Percentiles rank a stretch among this genome's conserved stretches.
Conservation (phyloP, 768 basidiomycete genomes). For the Phanerochaete carnosa region DNA sequence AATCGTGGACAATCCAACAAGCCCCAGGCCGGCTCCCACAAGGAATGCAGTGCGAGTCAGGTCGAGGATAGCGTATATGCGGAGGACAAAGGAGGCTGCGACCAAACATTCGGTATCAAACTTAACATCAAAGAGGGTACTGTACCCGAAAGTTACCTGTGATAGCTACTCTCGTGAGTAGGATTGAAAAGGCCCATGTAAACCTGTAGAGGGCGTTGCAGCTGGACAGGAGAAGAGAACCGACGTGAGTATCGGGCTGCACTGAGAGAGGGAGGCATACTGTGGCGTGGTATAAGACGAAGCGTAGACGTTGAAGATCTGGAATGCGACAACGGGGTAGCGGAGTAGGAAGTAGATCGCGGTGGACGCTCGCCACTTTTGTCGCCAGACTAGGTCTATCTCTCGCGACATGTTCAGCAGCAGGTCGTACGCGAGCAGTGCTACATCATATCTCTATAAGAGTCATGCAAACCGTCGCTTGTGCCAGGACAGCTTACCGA, state of each 20-base stretch:
- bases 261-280: neutral
- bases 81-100: conserved; percentile 9
- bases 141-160: neutral
- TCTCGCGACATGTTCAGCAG: conserved; percentile 7
- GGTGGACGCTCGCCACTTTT: conserved; percentile 8
- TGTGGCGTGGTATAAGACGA: neutral
- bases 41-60: neutral
- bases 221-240: too few species aligned
- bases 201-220: conserved; percentile 13
- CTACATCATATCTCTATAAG: neutral
- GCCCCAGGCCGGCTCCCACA: neutral
- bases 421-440: conserved; percentile 12
- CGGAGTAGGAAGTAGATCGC: conserved; percentile 10
- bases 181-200: conserved; percentile 9
- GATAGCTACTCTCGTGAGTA: conserved; percentile 3
- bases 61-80: conserved; percentile 9
- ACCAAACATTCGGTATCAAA: neutral
- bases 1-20: conserved; percentile 1
- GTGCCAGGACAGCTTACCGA: neutral
- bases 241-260: neutral
- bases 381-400: conserved; percentile 3
- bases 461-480: neutral
- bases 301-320: conserved; percentile 8
- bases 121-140: too few species aligned
- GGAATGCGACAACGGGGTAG: conserved; percentile 12